Evolutionary conservation across 2,329 filamentous ascomycete genomes (phyloP), one percentile per base, ranked within the genome.

Genomic region (Pseudogymnoascus sp.): DNA sequence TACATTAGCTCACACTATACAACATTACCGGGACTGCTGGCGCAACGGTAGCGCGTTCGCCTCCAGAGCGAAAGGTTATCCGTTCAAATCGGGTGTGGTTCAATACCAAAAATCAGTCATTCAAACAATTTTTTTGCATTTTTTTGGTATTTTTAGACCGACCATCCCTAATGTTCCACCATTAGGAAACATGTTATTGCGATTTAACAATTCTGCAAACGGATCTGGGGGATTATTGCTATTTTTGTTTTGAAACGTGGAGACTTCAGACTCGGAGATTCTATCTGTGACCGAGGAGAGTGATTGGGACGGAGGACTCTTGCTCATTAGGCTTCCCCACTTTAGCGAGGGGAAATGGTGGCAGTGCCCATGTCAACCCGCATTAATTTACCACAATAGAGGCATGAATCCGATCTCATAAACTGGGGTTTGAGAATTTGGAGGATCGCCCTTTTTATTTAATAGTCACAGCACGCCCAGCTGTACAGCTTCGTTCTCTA

Each of bases 61-160:
- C 57, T 58, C 57, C 57, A 58, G 57, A 58, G 57, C 57, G 57
- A 58, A 58, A 58, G 57, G 57, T 58, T 58, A 58, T 58, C 57
- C 57, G 57, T 58, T 58, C 57, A 58, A 58, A 58, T 58, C 57
- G 57, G 57, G 57, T 58, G 57, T 39, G 57, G 57, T 58, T 58
- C 57, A 58, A 58, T 58, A 37, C 57, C 57, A 25, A 25, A 25
- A 25, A 25, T 54, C 47, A 54, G 22, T 54, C 32, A 54, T 54
- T 32, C 47, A 54, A 34, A 28, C 28, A 28, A 34, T 54, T 20
- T 54, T 54, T 50, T 54, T 54, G 28, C 30, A 6, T 54, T 54
- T 54, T 54, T 54, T 20, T 47, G 6, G 6, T 8, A 7, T 20
- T 34, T 30, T 30, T 32, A 4, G 30, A 6, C 6, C 16, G 16